Evolutionary conservation across 176 grass and related monocot species (phyloP), one percentile per base, ranked within the genome.

Genomic region (Rhynchospora breviuscula): DNA sequence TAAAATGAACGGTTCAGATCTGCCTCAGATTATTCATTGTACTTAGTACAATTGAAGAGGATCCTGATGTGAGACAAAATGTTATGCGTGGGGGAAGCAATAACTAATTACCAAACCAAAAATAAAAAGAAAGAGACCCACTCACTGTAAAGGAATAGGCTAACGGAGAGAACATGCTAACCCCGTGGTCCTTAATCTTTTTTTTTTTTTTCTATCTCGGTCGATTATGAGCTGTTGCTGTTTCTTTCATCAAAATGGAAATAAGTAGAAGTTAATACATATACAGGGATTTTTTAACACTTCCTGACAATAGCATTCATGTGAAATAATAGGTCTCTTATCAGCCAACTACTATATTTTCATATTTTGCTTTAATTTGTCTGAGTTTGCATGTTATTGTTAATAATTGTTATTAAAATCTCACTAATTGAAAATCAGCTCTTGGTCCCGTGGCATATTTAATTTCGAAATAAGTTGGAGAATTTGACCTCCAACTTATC

Each of bases 221-320:
- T 74, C 21, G 12, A 74, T 74, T 74, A n/a, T 48, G 69, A 73
- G 19, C 45, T 73, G 69, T 74, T 73, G n/a, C n/a, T n/a, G n/a
- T n/a, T n/a, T 13, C 45, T 74, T 51, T 51, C 70, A 74, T 48
- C 46, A 74, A 23, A 22, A 73, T 73, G 45, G 45, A 74, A 49
- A 72, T 71, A 19, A 47, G 61, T 64, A 2, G 35, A 40, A 40
- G 35, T 40, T 40, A 40, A 57, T 57, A 57, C 1, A 57, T 3
- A 40, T 21, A 63, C n/a, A 63, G 21, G 0, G 60, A 23, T 63
- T 63, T 25, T 63, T 63, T 25, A 9, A 23, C 8, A 23, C 60
- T 63, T 63, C 2, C 9, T 8, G 23, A 63, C n/a, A 63, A 19
- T 10, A 22, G 60, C 60, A 63, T 63, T 63, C 60, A 63, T 23